Base-by-base conservation (phyloP, 2,329 filamentous ascomycete species). In the Pseudonectria buxi region DNA sequence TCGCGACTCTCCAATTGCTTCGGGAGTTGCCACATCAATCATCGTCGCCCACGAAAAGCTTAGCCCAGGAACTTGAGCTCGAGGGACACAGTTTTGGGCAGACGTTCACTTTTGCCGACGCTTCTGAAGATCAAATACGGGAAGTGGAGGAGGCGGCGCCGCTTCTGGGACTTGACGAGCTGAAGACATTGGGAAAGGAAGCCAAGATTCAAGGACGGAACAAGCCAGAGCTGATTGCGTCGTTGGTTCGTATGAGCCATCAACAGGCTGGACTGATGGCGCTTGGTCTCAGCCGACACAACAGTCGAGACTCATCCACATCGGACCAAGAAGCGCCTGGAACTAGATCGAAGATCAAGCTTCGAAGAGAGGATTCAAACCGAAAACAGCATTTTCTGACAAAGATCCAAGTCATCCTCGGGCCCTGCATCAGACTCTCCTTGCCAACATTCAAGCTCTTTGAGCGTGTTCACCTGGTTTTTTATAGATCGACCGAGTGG, bases 401-500 rank as follows among this genome's bases (percentile, higher is more conserved):
- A 32, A 94, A 87, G 59, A 90, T 95, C 28, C 62, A 89, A 47
- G 71, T 72, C 22, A 79, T 81, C 38, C 84, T 85, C 0, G 92
- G 92, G 0, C 78, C 87, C 11, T 95, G 89, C 46, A 81, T 96
- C 41, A 74, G 90, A 26, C 74, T 98, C 10, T 86, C 86, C 1
- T 63, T 81, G 1, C 63, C 75, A 1, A 73, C 81, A 1, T 74
- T 88, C 43, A 86, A 81, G 51, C 72, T 98, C 1, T 98, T 98
- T 51, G 88, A 95, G 58, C 78, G 92, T 16, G 88, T 96, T 1
- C 92, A 96, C 62, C 67, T 98, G 3, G 88, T 98, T 18, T 98
- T 95, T 58, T 96, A 96, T 59, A 76, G 90, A 39, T 95, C 89
- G 9, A 94, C 87, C 0, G 86, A 95, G 57, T 98, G 92, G 92